A percentile compares a stretch with the other conserved stretches of the same genome.
These are phyloP conservation scores for Fraxinus dipetala DNA, from an alignment of 305 asterid species.

Conservation along the genomic window DNA sequence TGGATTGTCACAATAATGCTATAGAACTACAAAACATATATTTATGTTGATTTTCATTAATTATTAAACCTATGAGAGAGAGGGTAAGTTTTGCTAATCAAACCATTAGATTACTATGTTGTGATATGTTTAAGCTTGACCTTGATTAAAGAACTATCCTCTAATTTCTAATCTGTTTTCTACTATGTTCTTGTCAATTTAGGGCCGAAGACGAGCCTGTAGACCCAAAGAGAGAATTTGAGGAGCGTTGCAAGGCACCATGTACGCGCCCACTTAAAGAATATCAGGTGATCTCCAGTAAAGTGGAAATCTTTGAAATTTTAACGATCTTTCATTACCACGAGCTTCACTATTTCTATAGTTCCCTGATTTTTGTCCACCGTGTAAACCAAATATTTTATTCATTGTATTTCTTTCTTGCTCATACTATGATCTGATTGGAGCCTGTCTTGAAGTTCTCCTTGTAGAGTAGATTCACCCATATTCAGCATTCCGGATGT, in stretches of 20 bases:
- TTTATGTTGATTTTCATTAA: background rate
- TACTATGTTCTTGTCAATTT: conserved; percentile 11
- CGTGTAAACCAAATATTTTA: background rate
- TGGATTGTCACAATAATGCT: background rate
- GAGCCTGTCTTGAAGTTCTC: background rate
- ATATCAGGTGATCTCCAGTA: conserved; percentile 48
- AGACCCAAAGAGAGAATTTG: conserved; percentile 62
- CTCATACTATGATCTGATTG: background rate
- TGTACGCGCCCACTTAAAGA: conserved; percentile 59
- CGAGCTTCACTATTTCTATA: background rate
- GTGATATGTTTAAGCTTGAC: background rate
- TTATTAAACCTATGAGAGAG: background rate
- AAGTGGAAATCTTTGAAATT: background rate
- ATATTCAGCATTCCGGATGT: background rate
- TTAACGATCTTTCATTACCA: background rate
- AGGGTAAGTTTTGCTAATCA: conserved; percentile 2
- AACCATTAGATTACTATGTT: background rate
- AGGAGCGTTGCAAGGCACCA: conserved; percentile 72
- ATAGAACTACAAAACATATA: background rate
- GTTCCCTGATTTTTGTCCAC: background rate
- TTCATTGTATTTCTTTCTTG: background rate
- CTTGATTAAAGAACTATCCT: conserved; percentile 18
- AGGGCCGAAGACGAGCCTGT: conserved; percentile 78
- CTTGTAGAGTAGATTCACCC: background rate
- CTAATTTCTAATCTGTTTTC: background rate